Evolutionary conservation across 371 early-diverging fungal genomes (phyloP), one percentile per base, ranked within the genome.

Genomic region (Blakeslea trispora): DNA sequence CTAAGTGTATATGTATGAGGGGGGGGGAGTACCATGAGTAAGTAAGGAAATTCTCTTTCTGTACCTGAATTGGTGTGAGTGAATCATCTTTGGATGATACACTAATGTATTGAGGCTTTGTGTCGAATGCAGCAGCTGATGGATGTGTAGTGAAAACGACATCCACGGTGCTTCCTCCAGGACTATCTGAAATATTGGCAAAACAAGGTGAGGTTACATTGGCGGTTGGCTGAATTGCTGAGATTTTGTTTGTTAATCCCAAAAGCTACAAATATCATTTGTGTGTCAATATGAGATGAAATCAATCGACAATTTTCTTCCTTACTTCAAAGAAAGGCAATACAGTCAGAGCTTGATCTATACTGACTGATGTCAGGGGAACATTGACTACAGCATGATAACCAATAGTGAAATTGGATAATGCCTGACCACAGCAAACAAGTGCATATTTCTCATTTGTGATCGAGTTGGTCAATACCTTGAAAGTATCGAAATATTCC

Each of bases 401-500:
- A 3, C 64, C 64, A n/a, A 55, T 22, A 7, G 51, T 47, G 18
- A 46, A 43, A 23, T 59, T 46, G 17, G 44, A 37, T 23, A 55
- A 15, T 13, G 69, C 28, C n/a, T 55, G 53, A 32, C 50, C 47
- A 45, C 70, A 66, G 17, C 66, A 70, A 14, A 70, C 70, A 18
- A 70, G 57, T 11, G 63, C 66, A 45, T 70, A 70, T 18, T 31
- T 56, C 24, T 65, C 54, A 35, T 57, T 57, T 3, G 47, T 59
- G 5, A 63, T 50, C 2, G 41, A 43, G 31, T 70, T 66, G 8
- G 44, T 50, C 3, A 70, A 45, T 14, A 70, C 60, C 48, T 66
- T 70, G 39, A 66, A 70, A 42, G 55, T 66, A 15, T 60, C 53
- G 23, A 53, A 57, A n/a, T 66, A 66, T 40, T 70, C 58, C 1